A percentile compares a stretch with the other conserved stretches of the same genome.
These are phyloP conservation scores for Schizophyllum amplum DNA, from an alignment of 1,284 basidiomycete species.

Conservation along the genomic window DNA sequence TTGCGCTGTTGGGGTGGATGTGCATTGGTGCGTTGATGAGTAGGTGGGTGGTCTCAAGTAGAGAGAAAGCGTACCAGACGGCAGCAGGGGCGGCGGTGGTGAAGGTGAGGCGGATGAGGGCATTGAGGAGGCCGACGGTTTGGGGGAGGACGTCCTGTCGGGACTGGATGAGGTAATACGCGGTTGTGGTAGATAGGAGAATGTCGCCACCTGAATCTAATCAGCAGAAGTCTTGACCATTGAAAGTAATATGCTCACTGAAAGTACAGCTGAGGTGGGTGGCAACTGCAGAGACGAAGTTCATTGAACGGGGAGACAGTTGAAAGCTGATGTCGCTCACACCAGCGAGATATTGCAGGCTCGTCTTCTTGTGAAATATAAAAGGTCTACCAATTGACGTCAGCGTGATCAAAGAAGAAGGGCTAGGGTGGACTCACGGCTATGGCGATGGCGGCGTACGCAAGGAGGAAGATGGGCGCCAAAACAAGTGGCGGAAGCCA, in stretches of 20 bases:
- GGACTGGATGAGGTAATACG: slow-evolving; percentile 21
- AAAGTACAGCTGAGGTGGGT: slow-evolving; percentile 24
- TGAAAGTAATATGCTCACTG: background rate
- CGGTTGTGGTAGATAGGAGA: slow-evolving; percentile 20
- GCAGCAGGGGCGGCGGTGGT: slow-evolving; percentile 27
- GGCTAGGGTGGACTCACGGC: background rate
- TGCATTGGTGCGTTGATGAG: too few species aligned
- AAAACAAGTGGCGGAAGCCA: slow-evolving; percentile 4
- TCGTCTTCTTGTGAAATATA: slow-evolving; percentile 3
- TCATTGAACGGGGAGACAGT: background rate
- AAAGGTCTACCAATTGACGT: slow-evolving; percentile 7
- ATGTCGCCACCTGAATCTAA: slow-evolving; percentile 19
- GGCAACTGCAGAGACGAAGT: slow-evolving; percentile 17
- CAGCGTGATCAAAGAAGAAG: background rate
- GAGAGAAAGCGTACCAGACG: slow-evolving; percentile 18
- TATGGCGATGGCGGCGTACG: slow-evolving; percentile 1
- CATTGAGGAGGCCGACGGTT: slow-evolving; percentile 20
- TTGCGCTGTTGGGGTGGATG: slow-evolving; percentile 18
- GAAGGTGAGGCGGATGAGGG: slow-evolving; percentile 26
- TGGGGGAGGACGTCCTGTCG: slow-evolving; percentile 21
- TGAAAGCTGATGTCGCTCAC: slow-evolving; percentile 14
- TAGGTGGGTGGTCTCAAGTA: background rate
- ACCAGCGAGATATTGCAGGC: slow-evolving; percentile 20
- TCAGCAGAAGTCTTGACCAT: background rate
- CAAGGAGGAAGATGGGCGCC: slow-evolving; percentile 2